Conservation (phyloP, 495 filamentous ascomycete genomes). For the Neurospora sp. region DNA sequence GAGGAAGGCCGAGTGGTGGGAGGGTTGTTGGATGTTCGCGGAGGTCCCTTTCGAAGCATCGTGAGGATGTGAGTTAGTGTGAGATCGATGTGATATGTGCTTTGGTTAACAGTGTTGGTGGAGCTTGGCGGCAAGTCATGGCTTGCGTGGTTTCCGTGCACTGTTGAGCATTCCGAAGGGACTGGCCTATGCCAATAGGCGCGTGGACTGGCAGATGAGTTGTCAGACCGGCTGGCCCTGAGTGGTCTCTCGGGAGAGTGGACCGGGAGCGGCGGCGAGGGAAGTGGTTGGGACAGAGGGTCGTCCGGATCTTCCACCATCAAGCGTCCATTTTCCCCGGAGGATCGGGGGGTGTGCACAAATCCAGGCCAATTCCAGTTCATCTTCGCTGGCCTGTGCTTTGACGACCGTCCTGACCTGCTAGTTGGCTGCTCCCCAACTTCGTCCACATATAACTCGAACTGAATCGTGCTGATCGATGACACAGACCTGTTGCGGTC, state of each 20-base stretch:
- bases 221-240: not conserved
- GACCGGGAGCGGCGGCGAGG: conserved; percentile 4
- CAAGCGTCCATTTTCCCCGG: not conserved
- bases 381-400: conserved; percentile 5
- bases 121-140: not conserved
- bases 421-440: conserved; percentile 3
- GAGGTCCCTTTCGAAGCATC: conserved; percentile 11
- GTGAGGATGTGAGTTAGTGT: conserved; percentile 15
- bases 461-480: conserved; percentile 16
- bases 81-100: not conserved
- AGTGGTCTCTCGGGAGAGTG: conserved; percentile 1
- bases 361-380: conserved; percentile 30
- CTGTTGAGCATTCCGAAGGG: not conserved
- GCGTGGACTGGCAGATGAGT: not conserved
- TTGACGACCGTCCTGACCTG: not conserved
- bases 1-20: not conserved
- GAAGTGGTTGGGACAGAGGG: not conserved
- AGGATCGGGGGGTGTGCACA: conserved; percentile 8
- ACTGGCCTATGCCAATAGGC: conserved; percentile 2
- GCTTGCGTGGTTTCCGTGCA: not conserved
- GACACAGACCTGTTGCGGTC: conserved; percentile 22
- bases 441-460: conserved; percentile 3
- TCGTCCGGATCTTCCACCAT: conserved; percentile 10
- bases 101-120: not conserved
- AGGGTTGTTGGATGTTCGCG: not conserved